A percentile compares a stretch with the other conserved stretches of the same genome.
Conservation (phyloP, 2,329 filamentous ascomycete genomes). For the Monosporascus sp. region DNA sequence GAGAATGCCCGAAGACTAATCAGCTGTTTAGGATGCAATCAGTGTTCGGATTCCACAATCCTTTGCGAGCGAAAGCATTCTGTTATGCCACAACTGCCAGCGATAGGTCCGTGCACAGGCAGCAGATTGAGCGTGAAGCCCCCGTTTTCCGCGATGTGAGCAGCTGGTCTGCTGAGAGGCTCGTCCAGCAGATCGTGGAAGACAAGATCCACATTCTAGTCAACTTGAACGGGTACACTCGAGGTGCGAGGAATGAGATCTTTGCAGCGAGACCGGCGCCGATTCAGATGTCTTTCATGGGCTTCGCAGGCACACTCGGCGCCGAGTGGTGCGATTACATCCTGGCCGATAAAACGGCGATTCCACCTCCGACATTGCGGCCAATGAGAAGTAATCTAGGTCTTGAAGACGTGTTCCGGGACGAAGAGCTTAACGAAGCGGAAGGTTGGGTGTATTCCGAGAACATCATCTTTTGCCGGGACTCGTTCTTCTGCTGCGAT, state of each 20-base stretch:
- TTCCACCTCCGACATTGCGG: conserved; percentile 75
- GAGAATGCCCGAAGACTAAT: conserved; percentile 2
- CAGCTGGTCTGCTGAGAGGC: conserved; percentile 74
- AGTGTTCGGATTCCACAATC: conserved; percentile 87
- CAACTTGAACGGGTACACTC: conserved; percentile 96
- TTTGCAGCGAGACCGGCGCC: conserved; percentile 92
- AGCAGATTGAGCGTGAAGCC: conserved; percentile 88
- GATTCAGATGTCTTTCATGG: conserved; percentile 99
- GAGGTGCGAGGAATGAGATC: conserved; percentile 93
- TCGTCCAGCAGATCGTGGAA: conserved; percentile 79
- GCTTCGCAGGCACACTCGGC: conserved; percentile 90
- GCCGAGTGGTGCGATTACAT: conserved; percentile 99
- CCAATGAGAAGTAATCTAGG: conserved; percentile 72
- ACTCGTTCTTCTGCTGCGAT: conserved; percentile 98
- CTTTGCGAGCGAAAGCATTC: conserved; percentile 69
- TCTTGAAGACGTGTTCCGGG: conserved; percentile 62
- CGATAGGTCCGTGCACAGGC: conserved; percentile 81
- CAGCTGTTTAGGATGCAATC: conserved; percentile 72
- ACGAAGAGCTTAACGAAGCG: conserved; percentile 62
- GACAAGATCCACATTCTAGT: conserved; percentile 93
- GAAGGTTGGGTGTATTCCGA: conserved; percentile 93
- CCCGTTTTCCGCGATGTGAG: conserved; percentile 88
- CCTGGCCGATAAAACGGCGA: conserved; percentile 80
- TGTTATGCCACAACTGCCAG: conserved; percentile 95
- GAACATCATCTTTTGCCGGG: conserved; percentile 89